phyloP scores from a whole-genome alignment of 139 green algal species.

The Yamagishiella unicocca region DNA sequence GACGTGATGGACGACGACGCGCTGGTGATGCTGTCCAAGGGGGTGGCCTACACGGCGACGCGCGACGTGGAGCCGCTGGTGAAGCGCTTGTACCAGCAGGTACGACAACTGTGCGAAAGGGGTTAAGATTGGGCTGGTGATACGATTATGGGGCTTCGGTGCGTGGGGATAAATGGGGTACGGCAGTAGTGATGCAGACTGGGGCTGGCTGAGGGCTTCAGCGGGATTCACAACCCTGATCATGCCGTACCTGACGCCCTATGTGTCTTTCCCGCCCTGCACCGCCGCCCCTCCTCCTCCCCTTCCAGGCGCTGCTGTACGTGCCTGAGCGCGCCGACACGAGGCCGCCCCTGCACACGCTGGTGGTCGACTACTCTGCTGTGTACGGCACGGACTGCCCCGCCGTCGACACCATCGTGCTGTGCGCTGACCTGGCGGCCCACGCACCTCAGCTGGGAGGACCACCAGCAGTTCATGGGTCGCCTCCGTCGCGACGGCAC shows the following conservation, averaged over 20 bases:
- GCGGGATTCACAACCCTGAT: too few relatives aligned
- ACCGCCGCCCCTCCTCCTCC: too few relatives aligned
- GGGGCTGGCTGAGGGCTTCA: too few relatives aligned
- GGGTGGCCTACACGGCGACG: constrained; percentile 59
- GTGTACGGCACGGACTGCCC: constrained; percentile 69
- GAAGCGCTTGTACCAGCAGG: constrained; percentile 54
- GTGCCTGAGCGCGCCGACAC: constrained; percentile 50
- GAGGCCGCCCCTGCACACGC: constrained; percentile 54
- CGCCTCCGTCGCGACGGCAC: constrained; percentile 58
- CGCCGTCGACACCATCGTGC: constrained; percentile 64
- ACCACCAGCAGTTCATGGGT: constrained; percentile 64
- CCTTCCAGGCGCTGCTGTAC: constrained; percentile 64
- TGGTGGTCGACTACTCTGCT: constrained; percentile 67
- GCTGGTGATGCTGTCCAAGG: constrained; percentile 65
- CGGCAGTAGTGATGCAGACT: too few relatives aligned
- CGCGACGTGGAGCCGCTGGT: constrained; percentile 52
- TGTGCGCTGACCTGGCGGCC: constrained; percentile 55
- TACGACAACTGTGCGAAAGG: too few relatives aligned
- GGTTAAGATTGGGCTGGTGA: too few relatives aligned
- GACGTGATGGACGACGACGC: constrained; percentile 56
- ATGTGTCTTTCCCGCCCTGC: too few relatives aligned
- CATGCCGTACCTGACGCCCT: too few relatives aligned
- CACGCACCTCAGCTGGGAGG: constrained; percentile 55
- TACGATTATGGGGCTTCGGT: too few relatives aligned
- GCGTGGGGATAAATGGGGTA: too few relatives aligned